Percentiles rank a stretch among this genome's conserved stretches.
These are phyloP conservation scores for Apiospora sp. DNA, from an alignment of 2,329 filamentous ascomycete species.

Conservation along the genomic window DNA sequence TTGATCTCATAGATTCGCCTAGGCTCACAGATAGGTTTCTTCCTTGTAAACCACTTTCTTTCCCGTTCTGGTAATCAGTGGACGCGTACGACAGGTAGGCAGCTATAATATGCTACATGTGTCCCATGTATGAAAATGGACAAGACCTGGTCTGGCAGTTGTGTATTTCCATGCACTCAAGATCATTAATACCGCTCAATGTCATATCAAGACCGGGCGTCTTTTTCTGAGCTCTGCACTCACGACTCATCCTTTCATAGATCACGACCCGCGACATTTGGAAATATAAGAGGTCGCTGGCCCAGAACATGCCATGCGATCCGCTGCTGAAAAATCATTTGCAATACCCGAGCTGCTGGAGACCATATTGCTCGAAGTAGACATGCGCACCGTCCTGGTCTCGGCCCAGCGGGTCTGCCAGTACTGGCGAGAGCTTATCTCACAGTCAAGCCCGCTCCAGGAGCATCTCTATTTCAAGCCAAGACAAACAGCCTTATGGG, in stretches of 20 bases:
- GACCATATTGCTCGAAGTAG: constrained; percentile 26
- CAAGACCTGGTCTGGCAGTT: no score
- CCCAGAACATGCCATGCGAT: not conserved
- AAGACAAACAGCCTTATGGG: not conserved
- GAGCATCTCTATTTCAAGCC: constrained; percentile 28
- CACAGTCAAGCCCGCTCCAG: constrained; percentile 25
- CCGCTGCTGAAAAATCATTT: not conserved
- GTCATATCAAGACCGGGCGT: not conserved
- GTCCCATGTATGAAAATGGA: not conserved
- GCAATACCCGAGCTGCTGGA: constrained; percentile 30
- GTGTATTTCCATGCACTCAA: not conserved
- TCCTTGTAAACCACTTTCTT: not conserved
- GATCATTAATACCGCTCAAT: not conserved
- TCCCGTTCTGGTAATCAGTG: not conserved
- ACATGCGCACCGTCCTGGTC: constrained; percentile 26
- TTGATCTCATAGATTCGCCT: not conserved
- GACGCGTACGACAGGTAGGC: not conserved
- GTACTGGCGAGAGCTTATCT: constrained; percentile 24
- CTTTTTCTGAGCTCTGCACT: not conserved
- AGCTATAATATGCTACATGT: not conserved
- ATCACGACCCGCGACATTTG: no score
- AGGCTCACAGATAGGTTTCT: not conserved
- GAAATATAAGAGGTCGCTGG: not conserved
- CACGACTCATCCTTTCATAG: not conserved
- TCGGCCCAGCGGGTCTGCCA: constrained; percentile 27